Evolutionary conservation across 2,329 filamentous ascomycete species (phyloP), one percentile per base, ranked within the genome.

Genomic region (Biscogniauxia marginata): DNA sequence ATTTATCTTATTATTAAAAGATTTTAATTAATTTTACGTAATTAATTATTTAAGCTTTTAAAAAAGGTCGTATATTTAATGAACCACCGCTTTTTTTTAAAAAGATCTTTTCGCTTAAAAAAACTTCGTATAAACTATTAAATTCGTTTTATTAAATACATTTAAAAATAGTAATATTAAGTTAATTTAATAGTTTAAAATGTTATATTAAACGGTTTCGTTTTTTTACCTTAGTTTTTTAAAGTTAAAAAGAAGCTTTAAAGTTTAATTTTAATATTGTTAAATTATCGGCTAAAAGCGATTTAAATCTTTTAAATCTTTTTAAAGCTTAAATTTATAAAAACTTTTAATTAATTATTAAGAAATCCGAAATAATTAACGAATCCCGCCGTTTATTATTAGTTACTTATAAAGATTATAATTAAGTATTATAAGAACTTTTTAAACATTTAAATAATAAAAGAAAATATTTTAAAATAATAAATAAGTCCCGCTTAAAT

Each of bases 211-310:
- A 25, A 30, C 24, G 6, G 24, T 47, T 21, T 22, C 18, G 8
- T 11, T 22, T 6, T 18, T 47, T 7, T 47, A 22, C 24, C 24
- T 47, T 47, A 21, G 7, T 21, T 50, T 5, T 50, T 25, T 25
- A 50, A 50, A 50, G 24, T n/a, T 25, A n/a, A 50, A 50, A 25
- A 50, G 30, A 50, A 50, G 24, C 7, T 25, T 50, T 50, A 34
- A 25, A 50, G 21, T 25, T 25, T 24, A 34, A 9, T 11, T 25
- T 50, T 50, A 50, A 50, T 18, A 4, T 50, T 25, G 30, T 9
- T 50, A 50, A 50, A n/a, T 11, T 50, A 13, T 8, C 30, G 4
- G 18, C 7, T 50, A 50, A 50, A 11, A 25, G 7, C 19, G 30
- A 25, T 30, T 50, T 24, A 24, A 21, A 25, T 30, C 9, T 24